Conservation (phyloP, 768 basidiomycete genomes). For the Daedalea quercina region DNA sequence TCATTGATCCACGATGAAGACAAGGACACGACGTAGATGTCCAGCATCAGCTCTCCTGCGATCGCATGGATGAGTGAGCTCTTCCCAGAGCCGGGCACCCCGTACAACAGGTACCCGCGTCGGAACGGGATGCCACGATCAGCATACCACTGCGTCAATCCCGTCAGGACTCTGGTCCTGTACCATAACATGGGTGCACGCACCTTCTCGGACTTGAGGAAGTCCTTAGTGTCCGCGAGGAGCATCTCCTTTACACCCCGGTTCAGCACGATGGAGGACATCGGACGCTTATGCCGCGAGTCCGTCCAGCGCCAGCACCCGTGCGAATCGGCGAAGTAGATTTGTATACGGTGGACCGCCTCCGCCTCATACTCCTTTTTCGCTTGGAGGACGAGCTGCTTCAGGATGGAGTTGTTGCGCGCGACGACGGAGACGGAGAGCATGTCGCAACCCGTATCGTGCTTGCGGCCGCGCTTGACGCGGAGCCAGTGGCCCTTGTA, state of each 20-base stretch:
- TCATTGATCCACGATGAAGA: conserved; percentile 87
- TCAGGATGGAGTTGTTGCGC: conserved; percentile 75
- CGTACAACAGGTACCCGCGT: conserved; percentile 78
- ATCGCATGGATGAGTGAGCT: conserved; percentile 82
- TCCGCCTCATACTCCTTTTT: conserved; percentile 87
- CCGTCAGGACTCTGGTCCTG: conserved; percentile 1
- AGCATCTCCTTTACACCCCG: conserved; percentile 90
- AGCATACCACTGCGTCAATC: conserved; percentile 68
- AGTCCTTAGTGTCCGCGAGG: conserved; percentile 73
- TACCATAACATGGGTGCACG: conserved; percentile 7
- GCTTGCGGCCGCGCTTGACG: conserved; percentile 63
- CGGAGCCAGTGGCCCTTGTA: conserved; percentile 82
- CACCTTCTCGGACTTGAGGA: conserved; percentile 78
- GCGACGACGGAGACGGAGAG: conserved; percentile 82
- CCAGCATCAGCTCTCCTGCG: conserved; percentile 83
- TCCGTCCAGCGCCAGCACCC: conserved; percentile 88
- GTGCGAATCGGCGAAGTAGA: conserved; percentile 85
- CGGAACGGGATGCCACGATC: conserved; percentile 91
- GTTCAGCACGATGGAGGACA: conserved; percentile 81
- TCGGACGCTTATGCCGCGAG: conserved; percentile 82
- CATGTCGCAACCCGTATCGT: conserved; percentile 65
- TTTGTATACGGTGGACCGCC: conserved; percentile 80
- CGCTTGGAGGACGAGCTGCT: conserved; percentile 86
- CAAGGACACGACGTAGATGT: conserved; percentile 87
- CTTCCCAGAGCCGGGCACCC: conserved; percentile 83